phyloP scores from a whole-genome alignment of 2,329 filamentous ascomycete species.

The Colletotrichum caudatum region DNA sequence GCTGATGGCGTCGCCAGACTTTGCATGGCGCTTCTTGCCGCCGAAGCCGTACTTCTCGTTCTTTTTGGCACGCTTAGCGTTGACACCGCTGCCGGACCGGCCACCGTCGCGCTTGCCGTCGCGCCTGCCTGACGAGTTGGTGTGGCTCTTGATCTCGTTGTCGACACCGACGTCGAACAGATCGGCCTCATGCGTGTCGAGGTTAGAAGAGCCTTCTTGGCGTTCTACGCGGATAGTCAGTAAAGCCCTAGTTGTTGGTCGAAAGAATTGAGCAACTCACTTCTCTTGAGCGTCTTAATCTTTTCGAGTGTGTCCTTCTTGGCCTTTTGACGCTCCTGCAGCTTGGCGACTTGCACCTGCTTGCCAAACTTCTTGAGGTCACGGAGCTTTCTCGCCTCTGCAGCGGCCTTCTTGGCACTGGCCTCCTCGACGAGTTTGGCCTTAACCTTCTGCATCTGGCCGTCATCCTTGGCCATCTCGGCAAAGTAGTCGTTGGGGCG shows the following conservation, averaged over 20 bases:
- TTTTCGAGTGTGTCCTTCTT: conserved; percentile 96
- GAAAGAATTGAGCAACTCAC: conserved; percentile 68
- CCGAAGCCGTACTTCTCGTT: conserved; percentile 95
- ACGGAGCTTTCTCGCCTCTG: conserved; percentile 90
- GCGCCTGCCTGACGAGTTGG: conserved; percentile 56
- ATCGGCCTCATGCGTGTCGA: conserved; percentile 82
- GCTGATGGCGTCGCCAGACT: conserved; percentile 90
- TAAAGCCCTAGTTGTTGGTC: not conserved
- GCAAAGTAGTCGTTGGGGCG: conserved; percentile 96
- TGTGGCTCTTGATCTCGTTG: conserved; percentile 67
- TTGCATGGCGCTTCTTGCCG: conserved; percentile 91
- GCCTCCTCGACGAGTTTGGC: conserved; percentile 93
- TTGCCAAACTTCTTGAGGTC: conserved; percentile 99
- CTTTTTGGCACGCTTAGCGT: conserved; percentile 89
- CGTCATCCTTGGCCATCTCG: conserved; percentile 98
- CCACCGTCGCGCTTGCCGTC: conserved; percentile 52
- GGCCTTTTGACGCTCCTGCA: conserved; percentile 92
- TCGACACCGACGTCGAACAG: conserved; percentile 93
- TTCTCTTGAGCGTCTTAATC: conserved; percentile 94
- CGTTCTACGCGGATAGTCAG: conserved; percentile 71
- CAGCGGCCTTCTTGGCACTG: conserved; percentile 89
- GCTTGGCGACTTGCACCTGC: conserved; percentile 94
- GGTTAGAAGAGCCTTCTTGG: conserved; percentile 73
- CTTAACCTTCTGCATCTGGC: conserved; percentile 98
- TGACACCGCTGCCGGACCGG: conserved; percentile 55